These are phyloP conservation scores for Penstemon eatonii DNA, from an alignment of 257 asterid genomes.

Conservation along the genomic window DNA sequence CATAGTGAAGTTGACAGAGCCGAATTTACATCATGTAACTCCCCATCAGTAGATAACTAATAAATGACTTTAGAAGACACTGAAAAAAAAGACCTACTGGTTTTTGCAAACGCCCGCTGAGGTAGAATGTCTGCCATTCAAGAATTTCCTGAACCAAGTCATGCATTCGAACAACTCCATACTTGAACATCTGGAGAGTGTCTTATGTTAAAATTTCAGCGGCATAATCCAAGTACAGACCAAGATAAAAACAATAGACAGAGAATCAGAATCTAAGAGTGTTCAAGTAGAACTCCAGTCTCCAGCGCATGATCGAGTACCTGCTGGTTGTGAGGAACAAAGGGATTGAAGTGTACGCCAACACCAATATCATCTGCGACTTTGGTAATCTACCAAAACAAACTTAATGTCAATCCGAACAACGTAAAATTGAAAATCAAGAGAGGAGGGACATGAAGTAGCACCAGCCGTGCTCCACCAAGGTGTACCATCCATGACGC, in stretches of 20 bases:
- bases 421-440: background rate
- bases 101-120: constrained; percentile 89
- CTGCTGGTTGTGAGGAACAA: constrained; percentile 55
- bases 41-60: background rate
- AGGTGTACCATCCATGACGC: constrained; percentile 78
- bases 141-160: constrained; percentile 69
- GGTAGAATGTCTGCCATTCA: constrained; percentile 75
- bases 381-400: constrained; percentile 49
- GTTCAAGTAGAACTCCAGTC: constrained; percentile 1
- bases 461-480: constrained; percentile 85
- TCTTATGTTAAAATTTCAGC: constrained; percentile 23
- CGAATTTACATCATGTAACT: constrained; percentile 12
- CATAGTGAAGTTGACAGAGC: background rate
- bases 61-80: constrained; percentile 1
- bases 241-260: background rate
- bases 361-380: constrained; percentile 76
- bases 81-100: constrained; percentile 51
- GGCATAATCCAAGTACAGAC: background rate
- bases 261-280: constrained; percentile 19
- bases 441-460: constrained; percentile 25
- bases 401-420: constrained; percentile 12
- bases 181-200: constrained; percentile 62
- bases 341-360: constrained; percentile 89
- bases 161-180: constrained; percentile 71
- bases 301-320: constrained; percentile 32